phyloP scores from a whole-genome alignment of 192 early-diverging fungal genomes.

The Coemansia sp. region DNA sequence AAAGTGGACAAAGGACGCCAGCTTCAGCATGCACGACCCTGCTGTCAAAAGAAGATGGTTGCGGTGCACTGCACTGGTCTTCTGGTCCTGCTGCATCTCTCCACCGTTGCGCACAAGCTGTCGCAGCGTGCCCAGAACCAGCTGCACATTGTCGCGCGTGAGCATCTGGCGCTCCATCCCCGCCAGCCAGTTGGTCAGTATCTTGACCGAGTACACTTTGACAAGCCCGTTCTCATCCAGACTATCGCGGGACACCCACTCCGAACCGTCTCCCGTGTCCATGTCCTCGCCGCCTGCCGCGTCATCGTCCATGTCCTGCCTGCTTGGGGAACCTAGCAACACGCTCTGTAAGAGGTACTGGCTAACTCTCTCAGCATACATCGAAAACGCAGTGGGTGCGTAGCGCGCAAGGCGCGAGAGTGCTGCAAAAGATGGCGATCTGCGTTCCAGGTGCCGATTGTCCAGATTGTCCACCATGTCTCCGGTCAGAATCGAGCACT shows the following conservation, averaged over 20 bases:
- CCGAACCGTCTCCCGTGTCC: slow-evolving; percentile 27
- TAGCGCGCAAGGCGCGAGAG: slow-evolving; percentile 67
- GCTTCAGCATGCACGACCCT: slow-evolving; percentile 62
- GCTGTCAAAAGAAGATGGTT: slow-evolving; percentile 70
- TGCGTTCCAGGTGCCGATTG: slow-evolving; percentile 25
- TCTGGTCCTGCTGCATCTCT: slow-evolving; percentile 51
- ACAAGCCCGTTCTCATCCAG: slow-evolving; percentile 51
- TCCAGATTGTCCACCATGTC: slow-evolving; percentile 39
- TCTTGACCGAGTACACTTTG: slow-evolving; percentile 50
- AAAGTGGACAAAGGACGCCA: slow-evolving; percentile 57
- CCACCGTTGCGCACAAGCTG: slow-evolving; percentile 66
- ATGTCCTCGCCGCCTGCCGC: not conserved
- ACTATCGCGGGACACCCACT: slow-evolving; percentile 68
- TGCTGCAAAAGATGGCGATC: slow-evolving; percentile 52
- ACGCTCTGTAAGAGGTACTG: slow-evolving; percentile 63
- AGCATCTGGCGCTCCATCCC: slow-evolving; percentile 35
- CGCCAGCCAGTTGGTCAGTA: slow-evolving; percentile 68
- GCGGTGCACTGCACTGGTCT: slow-evolving; percentile 50
- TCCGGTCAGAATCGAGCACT: slow-evolving; percentile 58
- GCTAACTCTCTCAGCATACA: slow-evolving; percentile 50
- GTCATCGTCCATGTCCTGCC: not conserved
- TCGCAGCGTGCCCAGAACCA: slow-evolving; percentile 67
- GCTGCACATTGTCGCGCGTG: slow-evolving; percentile 66
- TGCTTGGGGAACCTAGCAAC: slow-evolving; percentile 11
- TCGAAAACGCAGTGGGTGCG: slow-evolving; percentile 58